phyloP scores from a whole-genome alignment of 116 monocot genomes.

The Iris pallida region DNA sequence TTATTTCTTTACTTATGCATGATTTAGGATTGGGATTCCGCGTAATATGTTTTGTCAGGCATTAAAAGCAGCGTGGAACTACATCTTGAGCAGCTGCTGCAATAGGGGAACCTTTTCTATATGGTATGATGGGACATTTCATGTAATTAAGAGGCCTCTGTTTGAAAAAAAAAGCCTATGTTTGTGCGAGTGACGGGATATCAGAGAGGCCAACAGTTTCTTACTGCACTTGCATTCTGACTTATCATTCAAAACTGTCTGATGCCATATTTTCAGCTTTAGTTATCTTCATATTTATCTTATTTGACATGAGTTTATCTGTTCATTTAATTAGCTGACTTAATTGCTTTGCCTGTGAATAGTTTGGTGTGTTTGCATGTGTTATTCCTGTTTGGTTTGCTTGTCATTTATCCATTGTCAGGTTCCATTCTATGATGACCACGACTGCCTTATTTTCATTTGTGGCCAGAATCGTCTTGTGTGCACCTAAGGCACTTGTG shows the following conservation, averaged over 20 bases:
- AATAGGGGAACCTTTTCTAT: slow-evolving; percentile 30
- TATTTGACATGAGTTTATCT: neutral
- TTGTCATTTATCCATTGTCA: too few species aligned
- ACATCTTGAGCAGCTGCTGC: slow-evolving; percentile 38
- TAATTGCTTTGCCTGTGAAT: neutral
- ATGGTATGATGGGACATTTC: slow-evolving; percentile 56
- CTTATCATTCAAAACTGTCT: neutral
- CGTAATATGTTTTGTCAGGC: slow-evolving; percentile 45
- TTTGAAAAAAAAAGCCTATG: neutral
- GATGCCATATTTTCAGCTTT: neutral
- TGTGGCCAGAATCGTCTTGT: too few species aligned
- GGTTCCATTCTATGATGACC: too few species aligned
- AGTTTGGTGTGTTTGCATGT: too few species aligned
- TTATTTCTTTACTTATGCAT: slow-evolving; percentile 13
- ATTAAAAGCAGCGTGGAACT: slow-evolving; percentile 42
- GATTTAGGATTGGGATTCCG: slow-evolving; percentile 27
- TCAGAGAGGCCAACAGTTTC: slow-evolving; percentile 2
- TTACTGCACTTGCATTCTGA: slow-evolving; percentile 7
- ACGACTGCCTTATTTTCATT: too few species aligned
- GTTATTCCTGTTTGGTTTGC: too few species aligned
- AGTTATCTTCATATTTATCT: neutral
- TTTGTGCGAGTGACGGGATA: neutral
- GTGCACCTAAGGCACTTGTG: too few species aligned
- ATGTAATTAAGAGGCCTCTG: slow-evolving; percentile 21
- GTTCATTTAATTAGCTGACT: neutral